These are phyloP conservation scores for Scheffersomyces illinoinensis DNA, from an alignment of 1,139 yeast species.

Conservation along the genomic window DNA sequence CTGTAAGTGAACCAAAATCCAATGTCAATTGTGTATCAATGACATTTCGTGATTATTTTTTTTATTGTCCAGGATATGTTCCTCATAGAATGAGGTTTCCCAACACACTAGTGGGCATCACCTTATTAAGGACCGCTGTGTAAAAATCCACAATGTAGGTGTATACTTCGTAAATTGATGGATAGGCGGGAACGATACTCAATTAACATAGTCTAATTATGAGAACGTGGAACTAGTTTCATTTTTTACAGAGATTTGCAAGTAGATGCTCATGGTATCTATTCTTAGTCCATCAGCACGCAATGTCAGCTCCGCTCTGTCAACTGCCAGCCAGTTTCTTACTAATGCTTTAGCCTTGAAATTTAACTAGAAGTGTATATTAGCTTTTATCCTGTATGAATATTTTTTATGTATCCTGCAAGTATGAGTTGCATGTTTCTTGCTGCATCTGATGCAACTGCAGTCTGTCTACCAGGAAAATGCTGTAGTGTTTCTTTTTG, in stretches of 20 bases:
- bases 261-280: background rate
- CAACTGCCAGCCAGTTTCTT: background rate
- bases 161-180: background rate
- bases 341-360: background rate
- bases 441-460: background rate
- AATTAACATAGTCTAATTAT: background rate
- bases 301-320: background rate
- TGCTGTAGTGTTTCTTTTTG: background rate
- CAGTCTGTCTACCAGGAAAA: background rate
- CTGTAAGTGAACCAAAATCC: background rate
- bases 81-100: background rate
- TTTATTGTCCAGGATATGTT: background rate
- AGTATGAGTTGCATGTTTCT: background rate
- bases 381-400: background rate
- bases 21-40: background rate
- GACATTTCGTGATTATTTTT: background rate
- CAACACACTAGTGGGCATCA: background rate
- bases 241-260: background rate
- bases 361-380: background rate
- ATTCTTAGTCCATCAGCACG: background rate
- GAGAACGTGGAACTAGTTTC: background rate
- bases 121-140: background rate
- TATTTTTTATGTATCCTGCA: background rate
- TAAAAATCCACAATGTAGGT: background rate
- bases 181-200: background rate